Conservation (phyloP, 2,329 filamentous ascomycete species). For the Trichoderma atrobrunneum region DNA sequence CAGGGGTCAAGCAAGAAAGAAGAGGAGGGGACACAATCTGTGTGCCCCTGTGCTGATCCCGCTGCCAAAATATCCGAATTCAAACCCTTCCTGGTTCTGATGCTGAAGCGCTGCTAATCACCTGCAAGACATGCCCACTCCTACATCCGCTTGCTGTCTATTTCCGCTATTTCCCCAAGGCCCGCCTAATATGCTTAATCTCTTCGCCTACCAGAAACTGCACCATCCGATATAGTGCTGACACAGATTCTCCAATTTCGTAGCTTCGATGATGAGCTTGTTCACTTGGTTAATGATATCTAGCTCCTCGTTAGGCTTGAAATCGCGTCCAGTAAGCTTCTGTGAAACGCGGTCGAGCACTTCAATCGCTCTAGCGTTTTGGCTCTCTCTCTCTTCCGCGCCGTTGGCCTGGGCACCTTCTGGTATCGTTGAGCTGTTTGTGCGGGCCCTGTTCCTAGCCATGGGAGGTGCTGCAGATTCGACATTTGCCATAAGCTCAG, state of each 20-base stretch:
- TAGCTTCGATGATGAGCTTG: slow-evolving; percentile 90
- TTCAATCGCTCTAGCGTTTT: slow-evolving; percentile 90
- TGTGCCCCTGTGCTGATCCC: not conserved
- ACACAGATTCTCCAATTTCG: slow-evolving; percentile 94
- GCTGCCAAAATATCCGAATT: not conserved
- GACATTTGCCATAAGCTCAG: slow-evolving; percentile 51
- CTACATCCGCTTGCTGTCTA: not conserved
- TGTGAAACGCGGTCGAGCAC: slow-evolving; percentile 89
- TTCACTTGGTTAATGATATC: slow-evolving; percentile 86
- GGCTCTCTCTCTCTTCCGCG: slow-evolving; percentile 64
- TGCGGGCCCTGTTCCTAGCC: slow-evolving; percentile 53
- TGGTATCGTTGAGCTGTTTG: slow-evolving; percentile 53
- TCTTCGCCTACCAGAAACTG: slow-evolving; percentile 76
- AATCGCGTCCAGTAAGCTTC: slow-evolving; percentile 92
- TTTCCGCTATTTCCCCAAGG: not conserved
- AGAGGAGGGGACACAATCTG: not conserved
- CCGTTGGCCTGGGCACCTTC: slow-evolving; percentile 39
- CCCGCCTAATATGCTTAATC: not conserved
- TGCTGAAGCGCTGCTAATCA: not conserved
- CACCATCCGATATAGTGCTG: slow-evolving; percentile 99
- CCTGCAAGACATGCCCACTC: not conserved
- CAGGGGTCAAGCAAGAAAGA: not conserved
- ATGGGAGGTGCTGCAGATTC: slow-evolving; percentile 48
- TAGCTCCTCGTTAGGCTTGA: slow-evolving; percentile 81
- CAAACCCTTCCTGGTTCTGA: not conserved